Evolutionary conservation across 1,284 basidiomycete genomes (phyloP), one percentile per base, ranked within the genome.

Genomic region (Ganoderma sp.): DNA sequence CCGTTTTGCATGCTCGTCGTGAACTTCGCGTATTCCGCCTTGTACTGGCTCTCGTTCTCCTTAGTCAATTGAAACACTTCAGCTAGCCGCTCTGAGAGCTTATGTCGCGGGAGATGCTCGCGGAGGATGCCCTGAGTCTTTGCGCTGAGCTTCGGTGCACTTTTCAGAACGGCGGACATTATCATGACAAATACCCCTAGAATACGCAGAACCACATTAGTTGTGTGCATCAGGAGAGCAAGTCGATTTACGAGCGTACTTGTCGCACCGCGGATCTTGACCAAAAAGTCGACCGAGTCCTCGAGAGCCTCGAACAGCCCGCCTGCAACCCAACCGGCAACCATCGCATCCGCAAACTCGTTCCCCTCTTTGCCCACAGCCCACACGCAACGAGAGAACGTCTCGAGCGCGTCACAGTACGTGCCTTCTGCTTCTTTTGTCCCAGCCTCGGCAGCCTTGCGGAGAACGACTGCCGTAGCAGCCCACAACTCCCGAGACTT

Each of bases 251-350:
- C 37, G 2, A 10, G 57, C 66, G 32, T 57, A 67, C 66, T 60
- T 42, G 56, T 39, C 7, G 61, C 58, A 25, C 57, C 58, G 25
- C 45, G 34, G 9, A 64, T 43, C 17, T 54, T 58, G 37, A 67
- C n/a, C 32, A 63, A 50, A 19, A 63, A 34, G 37, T 63, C 62
- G 5, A 60, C 3, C 5, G 62, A 42, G 15, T 63, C 61, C 41
- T 67, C 66, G 12, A 67, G 61, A 25, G 41, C 58, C 8, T 67
- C 66, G 12, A 67, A 32, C 19, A 67, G 37, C 17, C 66, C 66
- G 1, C 61, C 57, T 6, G 43, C 42, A 22, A 34, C 37, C 66
- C 66, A 67, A 7, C 45, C 57, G 6, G 39, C 34, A 6, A 63
- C 34, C 39, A 64, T 15, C n/a, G 45, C 61, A 28, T 67, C 56